A percentile compares a stretch with the other conserved stretches of the same genome.
Evolutionary conservation across 495 filamentous ascomycete genomes (phyloP).

Genomic region (Hypoxylon fuscum): DNA sequence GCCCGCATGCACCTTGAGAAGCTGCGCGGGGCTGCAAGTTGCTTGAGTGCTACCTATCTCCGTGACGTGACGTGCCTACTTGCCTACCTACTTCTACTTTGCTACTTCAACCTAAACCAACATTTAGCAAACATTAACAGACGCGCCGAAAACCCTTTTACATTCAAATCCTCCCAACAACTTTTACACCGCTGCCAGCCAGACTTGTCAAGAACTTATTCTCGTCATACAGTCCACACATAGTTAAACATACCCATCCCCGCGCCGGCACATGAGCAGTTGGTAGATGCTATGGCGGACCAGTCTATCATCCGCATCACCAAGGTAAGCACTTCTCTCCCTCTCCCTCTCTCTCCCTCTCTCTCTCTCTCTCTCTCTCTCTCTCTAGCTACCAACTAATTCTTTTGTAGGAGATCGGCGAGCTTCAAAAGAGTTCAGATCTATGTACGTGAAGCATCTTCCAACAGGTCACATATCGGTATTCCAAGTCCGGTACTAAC

Average conservation of each 20-base stretch:
- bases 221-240: background rate
- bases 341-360: too few relatives aligned
- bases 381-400: slow-evolving; percentile 50
- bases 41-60: slow-evolving; percentile 28
- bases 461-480: background rate
- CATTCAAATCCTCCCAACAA: slow-evolving; percentile 3
- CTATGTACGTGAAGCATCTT: slow-evolving; percentile 68
- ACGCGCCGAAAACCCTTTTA: slow-evolving; percentile 17
- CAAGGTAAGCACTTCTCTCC: too few relatives aligned
- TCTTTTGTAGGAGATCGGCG: slow-evolving; percentile 74
- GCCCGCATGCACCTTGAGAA: slow-evolving; percentile 32
- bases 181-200: background rate
- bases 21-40: slow-evolving; percentile 24
- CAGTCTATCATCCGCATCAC: slow-evolving; percentile 88
- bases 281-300: slow-evolving; percentile 69
- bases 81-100: slow-evolving; percentile 6
- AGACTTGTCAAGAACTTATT: background rate
- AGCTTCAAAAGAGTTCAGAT: slow-evolving; percentile 81
- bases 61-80: too few relatives aligned
- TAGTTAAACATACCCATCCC: too few relatives aligned
- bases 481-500: slow-evolving; percentile 22
- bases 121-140: too few relatives aligned
- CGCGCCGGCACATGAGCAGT: slow-evolving; percentile 27
- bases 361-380: too few relatives aligned
- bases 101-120: slow-evolving; percentile 30